These are phyloP conservation scores for Rhodotorula toruloides DNA, from an alignment of 768 basidiomycete genomes.

Conservation along the genomic window DNA sequence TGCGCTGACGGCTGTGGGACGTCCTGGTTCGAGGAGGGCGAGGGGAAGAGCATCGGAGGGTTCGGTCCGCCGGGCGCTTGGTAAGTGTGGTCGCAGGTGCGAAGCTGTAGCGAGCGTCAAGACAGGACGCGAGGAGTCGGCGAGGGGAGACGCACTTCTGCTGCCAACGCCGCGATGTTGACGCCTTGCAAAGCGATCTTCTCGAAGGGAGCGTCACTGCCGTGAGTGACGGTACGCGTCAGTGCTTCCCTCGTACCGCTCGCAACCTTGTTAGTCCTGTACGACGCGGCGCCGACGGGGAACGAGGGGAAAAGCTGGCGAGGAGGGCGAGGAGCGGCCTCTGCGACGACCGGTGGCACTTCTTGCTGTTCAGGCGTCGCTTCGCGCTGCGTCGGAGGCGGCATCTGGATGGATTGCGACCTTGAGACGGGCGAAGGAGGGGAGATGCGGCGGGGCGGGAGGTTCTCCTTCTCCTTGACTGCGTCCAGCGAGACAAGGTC, in stretches of 20 bases:
- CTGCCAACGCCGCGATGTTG: not conserved
- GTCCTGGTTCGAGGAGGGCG: not conserved
- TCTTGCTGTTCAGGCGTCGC: too few species aligned
- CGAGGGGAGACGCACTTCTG: not conserved
- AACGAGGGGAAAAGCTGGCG: not conserved
- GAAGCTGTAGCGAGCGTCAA: not conserved
- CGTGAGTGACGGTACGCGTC: not conserved
- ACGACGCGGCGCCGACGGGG: too few species aligned
- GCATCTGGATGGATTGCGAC: too few species aligned
- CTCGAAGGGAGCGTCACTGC: not conserved
- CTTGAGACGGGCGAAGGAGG: too few species aligned
- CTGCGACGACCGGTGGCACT: not conserved
- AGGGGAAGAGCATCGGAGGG: not conserved
- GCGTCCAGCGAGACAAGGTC: too few species aligned
- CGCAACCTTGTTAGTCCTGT: not conserved
- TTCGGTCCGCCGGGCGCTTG: not conserved
- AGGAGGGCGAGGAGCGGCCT: not conserved
- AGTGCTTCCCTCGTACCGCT: not conserved
- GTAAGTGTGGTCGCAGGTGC: not conserved
- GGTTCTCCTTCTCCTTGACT: too few species aligned
- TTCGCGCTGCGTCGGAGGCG: too few species aligned
- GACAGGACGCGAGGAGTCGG: not conserved
- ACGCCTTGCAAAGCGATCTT: not conserved
- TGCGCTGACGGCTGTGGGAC: not conserved
- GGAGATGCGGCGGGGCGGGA: too few species aligned